Evolutionary conservation across 495 filamentous ascomycete genomes (phyloP).

Genomic region (Annulohypoxylon maeteangense): DNA sequence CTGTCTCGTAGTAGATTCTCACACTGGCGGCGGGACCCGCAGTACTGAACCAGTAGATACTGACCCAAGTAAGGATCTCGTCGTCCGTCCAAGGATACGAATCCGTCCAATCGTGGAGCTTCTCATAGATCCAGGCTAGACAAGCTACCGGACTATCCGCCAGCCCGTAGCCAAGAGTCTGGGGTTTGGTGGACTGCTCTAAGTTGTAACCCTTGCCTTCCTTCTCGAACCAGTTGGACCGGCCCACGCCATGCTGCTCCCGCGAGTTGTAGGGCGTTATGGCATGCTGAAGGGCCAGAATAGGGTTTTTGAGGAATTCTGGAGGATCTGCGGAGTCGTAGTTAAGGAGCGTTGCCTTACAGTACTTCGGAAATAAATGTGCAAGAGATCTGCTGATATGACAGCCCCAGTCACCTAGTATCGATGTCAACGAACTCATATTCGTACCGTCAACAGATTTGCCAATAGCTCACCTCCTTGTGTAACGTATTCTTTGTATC

Average conservation of each 20-base stretch:
- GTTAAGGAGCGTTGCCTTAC: conserved; percentile 73
- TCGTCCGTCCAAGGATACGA: conserved; percentile 74
- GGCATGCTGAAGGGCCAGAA: conserved; percentile 57
- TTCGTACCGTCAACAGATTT: background rate
- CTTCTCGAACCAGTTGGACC: conserved; percentile 61
- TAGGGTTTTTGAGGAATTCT: conserved; percentile 50
- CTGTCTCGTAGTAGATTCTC: conserved; percentile 70
- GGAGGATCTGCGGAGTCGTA: conserved; percentile 58
- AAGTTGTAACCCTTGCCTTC: conserved; percentile 67
- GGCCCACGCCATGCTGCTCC: conserved; percentile 56
- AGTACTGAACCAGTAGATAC: conserved; percentile 68
- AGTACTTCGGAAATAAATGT: conserved; percentile 64
- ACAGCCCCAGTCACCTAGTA: conserved; percentile 71
- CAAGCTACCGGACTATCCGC: conserved; percentile 69
- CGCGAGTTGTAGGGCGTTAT: conserved; percentile 50
- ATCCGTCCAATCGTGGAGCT: conserved; percentile 75
- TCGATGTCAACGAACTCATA: background rate
- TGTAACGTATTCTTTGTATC: conserved; percentile 70
- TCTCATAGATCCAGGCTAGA: conserved; percentile 76
- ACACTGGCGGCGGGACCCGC: conserved; percentile 66
- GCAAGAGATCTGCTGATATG: conserved; percentile 69
- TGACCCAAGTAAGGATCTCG: conserved; percentile 73
- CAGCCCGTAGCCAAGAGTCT: conserved; percentile 68
- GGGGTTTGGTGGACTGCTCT: conserved; percentile 69
- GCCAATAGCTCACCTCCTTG: conserved; percentile 53